phyloP scores from a whole-genome alignment of 352 stramenopile species.

The Pythium pyrilobum region DNA sequence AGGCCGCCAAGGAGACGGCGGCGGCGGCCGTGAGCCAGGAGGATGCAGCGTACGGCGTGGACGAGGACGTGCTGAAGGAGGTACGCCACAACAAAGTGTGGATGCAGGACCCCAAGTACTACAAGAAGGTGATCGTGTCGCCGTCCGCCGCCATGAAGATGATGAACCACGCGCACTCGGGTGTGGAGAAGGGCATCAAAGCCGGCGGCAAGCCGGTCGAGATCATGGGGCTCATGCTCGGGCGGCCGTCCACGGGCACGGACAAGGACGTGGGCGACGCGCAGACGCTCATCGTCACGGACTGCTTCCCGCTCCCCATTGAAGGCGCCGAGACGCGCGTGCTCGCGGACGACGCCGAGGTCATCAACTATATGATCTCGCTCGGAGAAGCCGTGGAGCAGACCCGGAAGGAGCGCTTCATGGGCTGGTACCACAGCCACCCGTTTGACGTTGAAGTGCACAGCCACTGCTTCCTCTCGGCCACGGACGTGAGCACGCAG shows the following conservation, averaged over 20 bases:
- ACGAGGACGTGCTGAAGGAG: conserved; percentile 82
- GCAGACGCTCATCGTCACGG: conserved; percentile 95
- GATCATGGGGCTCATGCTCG: conserved; percentile 98
- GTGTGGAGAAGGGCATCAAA: conserved; percentile 98
- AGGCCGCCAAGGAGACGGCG: background rate
- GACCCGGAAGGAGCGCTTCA: conserved; percentile 96
- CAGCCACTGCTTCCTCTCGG: conserved; percentile 97
- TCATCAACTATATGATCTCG: conserved; percentile 99
- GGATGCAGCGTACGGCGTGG: conserved; percentile 74
- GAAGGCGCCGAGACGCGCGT: conserved; percentile 95
- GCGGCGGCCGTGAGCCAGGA: conserved; percentile 30
- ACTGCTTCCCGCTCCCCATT: conserved; percentile 97
- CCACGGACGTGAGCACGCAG: conserved; percentile 97
- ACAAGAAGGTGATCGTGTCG: conserved; percentile 94
- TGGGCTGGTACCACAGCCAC: conserved; percentile 99
- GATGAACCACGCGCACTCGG: conserved; percentile 96
- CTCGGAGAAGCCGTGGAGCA: conserved; percentile 93
- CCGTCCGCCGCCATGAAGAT: conserved; percentile 95
- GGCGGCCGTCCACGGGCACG: conserved; percentile 83
- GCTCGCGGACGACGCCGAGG: conserved; percentile 94
- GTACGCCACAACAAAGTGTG: conserved; percentile 85
- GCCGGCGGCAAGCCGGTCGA: conserved; percentile 94
- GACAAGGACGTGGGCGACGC: conserved; percentile 84
- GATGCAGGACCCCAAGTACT: conserved; percentile 94
- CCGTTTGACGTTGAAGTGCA: conserved; percentile 97